A percentile compares a stretch with the other conserved stretches of the same genome.
phyloP scores from a whole-genome alignment of 2,329 filamentous ascomycete species.

The Nannizzia gypsea region DNA sequence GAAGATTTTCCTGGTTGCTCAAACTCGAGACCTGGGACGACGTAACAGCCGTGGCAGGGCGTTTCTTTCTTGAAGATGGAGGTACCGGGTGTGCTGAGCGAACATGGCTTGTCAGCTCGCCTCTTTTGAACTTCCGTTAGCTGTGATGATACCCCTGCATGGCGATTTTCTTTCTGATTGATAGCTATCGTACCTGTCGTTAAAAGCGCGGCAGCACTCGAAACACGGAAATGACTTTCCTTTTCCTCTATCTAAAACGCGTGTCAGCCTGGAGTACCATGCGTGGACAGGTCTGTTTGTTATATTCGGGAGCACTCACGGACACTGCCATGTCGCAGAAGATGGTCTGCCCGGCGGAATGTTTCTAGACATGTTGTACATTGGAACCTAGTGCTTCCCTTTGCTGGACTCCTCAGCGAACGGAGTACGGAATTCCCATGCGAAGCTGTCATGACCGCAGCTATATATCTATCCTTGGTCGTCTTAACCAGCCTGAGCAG shows the following conservation, averaged over 20 bases:
- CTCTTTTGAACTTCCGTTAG: not conserved
- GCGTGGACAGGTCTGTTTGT: not conserved
- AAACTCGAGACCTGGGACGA: not conserved
- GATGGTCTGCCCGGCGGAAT: conserved; percentile 39
- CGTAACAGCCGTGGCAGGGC: not conserved
- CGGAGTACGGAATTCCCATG: not conserved
- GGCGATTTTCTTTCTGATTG: not conserved
- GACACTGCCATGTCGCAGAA: conserved; percentile 38
- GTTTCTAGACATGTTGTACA: conserved; percentile 38
- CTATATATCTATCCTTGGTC: not conserved
- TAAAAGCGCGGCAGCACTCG: conserved; percentile 38
- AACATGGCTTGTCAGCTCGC: not conserved
- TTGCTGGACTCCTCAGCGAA: conserved; percentile 1
- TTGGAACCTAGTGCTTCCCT: conserved; percentile 8
- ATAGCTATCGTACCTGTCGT: conserved; percentile 28
- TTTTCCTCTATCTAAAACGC: conserved; percentile 15
- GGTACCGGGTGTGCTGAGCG: not conserved
- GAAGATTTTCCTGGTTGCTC: not conserved
- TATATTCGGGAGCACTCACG: conserved; percentile 3
- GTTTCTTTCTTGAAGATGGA: not conserved
- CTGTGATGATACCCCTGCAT: not conserved
- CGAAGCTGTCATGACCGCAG: not conserved
- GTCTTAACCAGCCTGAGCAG: no score
- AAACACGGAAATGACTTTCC: conserved; percentile 41
- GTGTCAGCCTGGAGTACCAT: not conserved